phyloP scores from a whole-genome alignment of 169 alveolate species.

The Eimeria acervulina region DNA sequence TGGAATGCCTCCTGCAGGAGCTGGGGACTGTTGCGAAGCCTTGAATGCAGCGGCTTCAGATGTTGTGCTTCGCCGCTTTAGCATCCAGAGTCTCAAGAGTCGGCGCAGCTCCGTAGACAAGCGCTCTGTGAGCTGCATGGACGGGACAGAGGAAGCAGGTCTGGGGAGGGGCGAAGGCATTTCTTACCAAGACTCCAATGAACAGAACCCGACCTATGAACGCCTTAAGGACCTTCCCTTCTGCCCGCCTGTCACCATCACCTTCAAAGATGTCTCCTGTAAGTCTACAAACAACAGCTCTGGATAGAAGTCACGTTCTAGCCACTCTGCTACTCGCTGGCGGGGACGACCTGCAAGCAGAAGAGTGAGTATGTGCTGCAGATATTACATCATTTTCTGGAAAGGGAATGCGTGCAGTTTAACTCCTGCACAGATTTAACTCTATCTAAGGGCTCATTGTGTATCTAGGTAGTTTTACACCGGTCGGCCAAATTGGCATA shows the following conservation, averaged over 20 bases:
- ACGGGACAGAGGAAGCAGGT: slow-evolving; percentile 17
- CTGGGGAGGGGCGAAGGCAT: neutral
- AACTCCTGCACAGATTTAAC: neutral
- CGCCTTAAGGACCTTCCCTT: slow-evolving; percentile 33
- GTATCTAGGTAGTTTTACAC: neutral
- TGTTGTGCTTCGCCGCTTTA: slow-evolving; percentile 28
- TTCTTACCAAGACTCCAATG: slow-evolving; percentile 9
- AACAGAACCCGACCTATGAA: slow-evolving; percentile 40
- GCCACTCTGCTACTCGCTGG: neutral
- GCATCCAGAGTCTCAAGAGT: slow-evolving; percentile 34
- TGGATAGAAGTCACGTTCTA: neutral
- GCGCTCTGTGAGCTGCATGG: slow-evolving; percentile 16
- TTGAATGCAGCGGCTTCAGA: slow-evolving; percentile 65
- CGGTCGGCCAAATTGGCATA: neutral
- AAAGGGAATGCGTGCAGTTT: neutral
- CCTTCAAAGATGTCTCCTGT: slow-evolving; percentile 54
- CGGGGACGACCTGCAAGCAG: neutral
- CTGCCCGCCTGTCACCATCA: slow-evolving; percentile 38
- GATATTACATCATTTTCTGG: neutral
- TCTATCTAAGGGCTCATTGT: neutral
- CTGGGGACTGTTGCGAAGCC: slow-evolving; percentile 76
- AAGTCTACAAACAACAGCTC: slow-evolving; percentile 11
- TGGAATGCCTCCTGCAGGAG: slow-evolving; percentile 70
- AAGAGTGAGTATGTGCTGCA: neutral
- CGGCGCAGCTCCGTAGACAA: slow-evolving; percentile 38